Evolutionary conservation across 352 stramenopile genomes (phyloP), one percentile per base, ranked within the genome.

Genomic region (Globisporangium middletonii): DNA sequence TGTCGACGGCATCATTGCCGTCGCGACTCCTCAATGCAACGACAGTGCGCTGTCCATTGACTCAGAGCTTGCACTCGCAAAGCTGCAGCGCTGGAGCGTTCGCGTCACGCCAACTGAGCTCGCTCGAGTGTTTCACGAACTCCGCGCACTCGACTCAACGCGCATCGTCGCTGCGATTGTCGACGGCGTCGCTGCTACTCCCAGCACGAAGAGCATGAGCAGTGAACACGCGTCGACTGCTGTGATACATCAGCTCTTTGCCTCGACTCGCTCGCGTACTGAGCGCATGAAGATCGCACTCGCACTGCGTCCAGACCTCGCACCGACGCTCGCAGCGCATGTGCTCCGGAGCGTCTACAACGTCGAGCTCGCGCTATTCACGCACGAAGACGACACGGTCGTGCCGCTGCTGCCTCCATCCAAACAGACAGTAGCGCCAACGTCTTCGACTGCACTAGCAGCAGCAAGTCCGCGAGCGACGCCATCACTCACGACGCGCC

Each of bases 201-300:
- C 35, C 2, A 45, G 15, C 15, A 45, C 41, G 41, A 45, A 13
- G 9, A 8, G 35, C 41, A 8, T 16, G 4, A 2, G 23, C 30
- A 38, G 2, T 3, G 23, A 48, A 19, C 5, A 11, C 26, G 1
- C 15, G 12, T 15, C 9, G 2, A 7, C 9, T 43, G 44, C 27
- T 12, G 38, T 38, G 62, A 6, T 43, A 26, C n/a, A 37, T 51
- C n/a, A 16, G 19, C 9, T 23, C 6, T 54, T 63, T 44, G 26
- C 13, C 1, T 12, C 30, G 1, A 28, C 27, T 9, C 44, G 43
- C 5, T n/a, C 60, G 23, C 60, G 66, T 7, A 53, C 3, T 8
- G 57, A 75, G 27, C 51, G 71, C 1, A 56, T 79, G 52, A 41
- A 58, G 13, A 59, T 67, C 1, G 53, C 60, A 23, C 53, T 79